Evolutionary conservation across 495 filamentous ascomycete genomes (phyloP).

Genomic region (Hyaloscypha bicolor): DNA sequence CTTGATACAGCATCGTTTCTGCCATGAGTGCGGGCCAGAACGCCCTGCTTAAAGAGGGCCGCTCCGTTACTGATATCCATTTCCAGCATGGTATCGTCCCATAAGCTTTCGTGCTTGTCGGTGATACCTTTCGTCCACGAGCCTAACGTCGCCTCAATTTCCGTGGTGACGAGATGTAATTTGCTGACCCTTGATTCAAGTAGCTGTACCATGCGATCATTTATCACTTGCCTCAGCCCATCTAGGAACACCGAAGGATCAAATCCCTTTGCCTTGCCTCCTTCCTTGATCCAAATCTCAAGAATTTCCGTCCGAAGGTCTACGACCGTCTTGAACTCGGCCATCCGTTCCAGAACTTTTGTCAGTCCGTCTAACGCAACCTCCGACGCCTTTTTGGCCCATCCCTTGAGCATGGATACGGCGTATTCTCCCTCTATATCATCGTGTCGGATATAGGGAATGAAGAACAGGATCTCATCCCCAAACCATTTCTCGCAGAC

Average conservation of each 20-base stretch:
- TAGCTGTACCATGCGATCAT: constrained; percentile 60
- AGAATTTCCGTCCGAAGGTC: constrained; percentile 69
- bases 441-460: constrained; percentile 85
- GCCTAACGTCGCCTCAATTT: constrained; percentile 51
- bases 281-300: constrained; percentile 70
- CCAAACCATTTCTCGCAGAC: constrained; percentile 80
- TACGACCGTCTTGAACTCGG: constrained; percentile 67
- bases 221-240: constrained; percentile 68
- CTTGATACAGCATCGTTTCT: constrained; percentile 64
- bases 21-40: constrained; percentile 58
- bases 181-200: constrained; percentile 59
- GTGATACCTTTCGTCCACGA: constrained; percentile 56
- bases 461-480: constrained; percentile 83
- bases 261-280: constrained; percentile 52
- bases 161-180: constrained; percentile 60
- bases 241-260: constrained; percentile 65
- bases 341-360: constrained; percentile 53
- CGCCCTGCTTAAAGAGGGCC: constrained; percentile 44
- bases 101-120: constrained; percentile 51
- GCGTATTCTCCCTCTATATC: constrained; percentile 69
- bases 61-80: constrained; percentile 47
- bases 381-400: constrained; percentile 73
- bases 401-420: constrained; percentile 64
- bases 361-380: constrained; percentile 62
- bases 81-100: constrained; percentile 59